Evolutionary conservation across 2,329 filamentous ascomycete genomes (phyloP).

Genomic region (Alternaria arborescens): DNA sequence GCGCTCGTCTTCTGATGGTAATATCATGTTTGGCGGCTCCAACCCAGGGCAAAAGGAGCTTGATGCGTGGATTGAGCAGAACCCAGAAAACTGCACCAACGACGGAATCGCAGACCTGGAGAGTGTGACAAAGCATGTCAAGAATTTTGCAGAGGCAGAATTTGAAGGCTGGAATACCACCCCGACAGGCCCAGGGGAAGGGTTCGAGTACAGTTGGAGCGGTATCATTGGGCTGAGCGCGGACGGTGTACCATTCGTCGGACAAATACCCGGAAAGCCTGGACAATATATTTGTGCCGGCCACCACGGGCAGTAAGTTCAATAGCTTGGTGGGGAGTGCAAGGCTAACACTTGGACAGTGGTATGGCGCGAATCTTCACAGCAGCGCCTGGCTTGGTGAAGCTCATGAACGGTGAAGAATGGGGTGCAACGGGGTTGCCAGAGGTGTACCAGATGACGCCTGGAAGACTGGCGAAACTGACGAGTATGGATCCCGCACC

Average conservation of each 20-base stretch:
- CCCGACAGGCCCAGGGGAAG: constrained; percentile 29
- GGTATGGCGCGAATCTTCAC: constrained; percentile 42
- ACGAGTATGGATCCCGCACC: neutral
- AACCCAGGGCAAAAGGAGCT: constrained; percentile 45
- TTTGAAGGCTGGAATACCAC: constrained; percentile 36
- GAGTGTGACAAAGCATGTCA: constrained; percentile 36
- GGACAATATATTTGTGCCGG: constrained; percentile 41
- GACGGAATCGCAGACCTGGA: constrained; percentile 34
- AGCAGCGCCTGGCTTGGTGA: constrained; percentile 37
- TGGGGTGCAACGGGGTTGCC: neutral
- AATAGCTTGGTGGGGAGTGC: neutral
- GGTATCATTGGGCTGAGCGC: constrained; percentile 38
- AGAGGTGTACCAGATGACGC: neutral
- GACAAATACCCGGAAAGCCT: constrained; percentile 31
- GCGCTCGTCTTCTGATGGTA: constrained; percentile 40
- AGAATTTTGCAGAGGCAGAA: constrained; percentile 33
- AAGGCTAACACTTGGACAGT: constrained; percentile 18
- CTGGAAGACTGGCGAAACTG: constrained; percentile 19
- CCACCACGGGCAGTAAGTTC: constrained; percentile 41
- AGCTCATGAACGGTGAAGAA: constrained; percentile 29
- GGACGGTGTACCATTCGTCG: constrained; percentile 40
- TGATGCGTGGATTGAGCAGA: constrained; percentile 38
- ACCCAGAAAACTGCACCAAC: constrained; percentile 28
- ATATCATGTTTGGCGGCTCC: constrained; percentile 45
- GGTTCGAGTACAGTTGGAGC: constrained; percentile 44